Evolutionary conservation across 345 rosid species (phyloP), one percentile per base, ranked within the genome.

Genomic region (Eucalyptus erythrocorys): DNA sequence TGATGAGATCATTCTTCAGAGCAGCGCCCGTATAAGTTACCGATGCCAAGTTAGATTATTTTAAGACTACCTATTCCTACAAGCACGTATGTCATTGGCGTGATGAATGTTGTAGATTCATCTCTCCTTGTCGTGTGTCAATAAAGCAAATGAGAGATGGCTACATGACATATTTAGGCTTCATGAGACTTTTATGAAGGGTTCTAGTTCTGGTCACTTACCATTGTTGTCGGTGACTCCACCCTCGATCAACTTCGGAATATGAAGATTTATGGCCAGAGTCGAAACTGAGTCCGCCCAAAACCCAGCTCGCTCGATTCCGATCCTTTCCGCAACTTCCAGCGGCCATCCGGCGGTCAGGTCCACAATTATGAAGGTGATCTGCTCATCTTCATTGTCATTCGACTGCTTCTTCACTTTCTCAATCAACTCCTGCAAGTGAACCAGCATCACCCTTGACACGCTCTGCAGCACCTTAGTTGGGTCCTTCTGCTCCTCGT

Each of bases 211-310:
- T 82, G 13, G 45, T 22, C 86, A 12, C 50, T 87, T 87, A 90
- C 90, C 91, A 51, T 90, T 89, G 45, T 26, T 37, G 55, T 88
- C 86, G 26, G 90, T 85, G n/a, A 91, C 82, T 86, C 91, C 90
- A 57, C 88, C 71, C 66, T 88, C 79, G 49, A 91, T 88, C 19
- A 92, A 84, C 88, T 86, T 61, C 7, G 88, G 89, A 48, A 87
- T 48, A 14, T 81, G 85, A 19, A 89, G 87, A 21, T 48, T 48
- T 87, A 91, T n/a, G 26, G 89, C 82, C 86, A 92, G 22, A 49
- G 45, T 79, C 85, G 90, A 89, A 2, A 89, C 90, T 37, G 87
- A 87, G 21, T 92, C 42, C 7, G 85, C 34, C 37, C 71, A 88
- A 53, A 87, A 13, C 10, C 64, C 30, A 34, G 88, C 91, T 26